Base-by-base conservation (phyloP, 495 filamentous ascomycete species). In the Cenococcum geophilum region DNA sequence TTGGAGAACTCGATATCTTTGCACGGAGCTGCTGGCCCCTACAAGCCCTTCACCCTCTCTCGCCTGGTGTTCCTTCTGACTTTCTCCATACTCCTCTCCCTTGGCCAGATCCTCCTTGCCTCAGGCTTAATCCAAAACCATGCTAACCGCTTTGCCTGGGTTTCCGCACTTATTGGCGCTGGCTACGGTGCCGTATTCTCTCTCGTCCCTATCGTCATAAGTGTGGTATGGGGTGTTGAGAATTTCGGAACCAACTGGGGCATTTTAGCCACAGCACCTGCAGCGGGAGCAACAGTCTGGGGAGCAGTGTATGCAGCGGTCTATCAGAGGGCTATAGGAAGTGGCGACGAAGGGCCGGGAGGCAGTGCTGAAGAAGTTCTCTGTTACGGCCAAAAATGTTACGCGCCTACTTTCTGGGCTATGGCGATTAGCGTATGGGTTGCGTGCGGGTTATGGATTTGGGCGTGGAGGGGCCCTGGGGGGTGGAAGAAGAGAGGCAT, bases 221-320 rank as follows among this genome's bases (percentile, higher is more conserved):
- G 83, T 55, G 89, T 96, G 23, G 91, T 97, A 48, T 98, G 93
- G 93, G 93, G 93, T 37, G 91, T 96, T 1, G 89, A 96, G 76
- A 98, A 97, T 73, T 97, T 97, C 72, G 93, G 89, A 60, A 98
- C 93, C 1, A 97, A 98, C 67, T 98, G 92, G 86, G 93, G 93
- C 14, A 90, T 97, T 61, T 85, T 98, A 16, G 89, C 89, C 36
- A 89, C 95, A 76, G 86, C 91, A 52, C 93, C 93, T 9, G 93
- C 92, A 1, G 72, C 83, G 1, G 92, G 92, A 0, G 90, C 91
- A 0, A 86, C 89, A 0, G 76, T 91, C 10, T 98, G 89, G 91
- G 89, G 93, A 0, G 65, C 89, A 4, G 74, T 96, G 12, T 98
- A 96, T 70, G 86, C 86, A 8, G 80, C 76, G 0, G 85, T 89